Conservation (phyloP, 345 rosid species). For the Gossypium rotundifolium region DNA sequence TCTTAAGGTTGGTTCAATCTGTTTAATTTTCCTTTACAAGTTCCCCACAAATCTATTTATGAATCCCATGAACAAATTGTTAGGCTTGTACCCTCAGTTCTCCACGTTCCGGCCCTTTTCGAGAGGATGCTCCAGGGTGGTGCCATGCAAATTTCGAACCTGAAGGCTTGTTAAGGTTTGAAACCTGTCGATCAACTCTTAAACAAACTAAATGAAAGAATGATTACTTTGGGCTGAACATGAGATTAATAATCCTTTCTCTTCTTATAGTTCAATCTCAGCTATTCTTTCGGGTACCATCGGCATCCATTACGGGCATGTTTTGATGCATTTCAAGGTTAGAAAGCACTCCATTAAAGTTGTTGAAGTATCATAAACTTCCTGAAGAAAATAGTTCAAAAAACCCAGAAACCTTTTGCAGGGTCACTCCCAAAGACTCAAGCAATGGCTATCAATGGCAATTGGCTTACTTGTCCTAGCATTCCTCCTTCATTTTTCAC, state of each 20-base stretch:
- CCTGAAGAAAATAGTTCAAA: neutral
- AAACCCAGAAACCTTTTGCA: constrained; percentile 11
- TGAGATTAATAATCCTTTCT: neutral
- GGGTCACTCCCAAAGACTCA: constrained; percentile 53
- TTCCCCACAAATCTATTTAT: neutral
- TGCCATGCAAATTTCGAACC: constrained; percentile 1
- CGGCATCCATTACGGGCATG: constrained; percentile 61
- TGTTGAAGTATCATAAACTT: neutral
- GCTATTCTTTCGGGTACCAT: constrained; percentile 54
- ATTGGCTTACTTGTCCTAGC: constrained; percentile 25
- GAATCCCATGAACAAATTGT: neutral
- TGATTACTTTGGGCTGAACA: neutral
- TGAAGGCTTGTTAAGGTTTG: constrained; percentile 6
- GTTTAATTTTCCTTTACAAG: neutral
- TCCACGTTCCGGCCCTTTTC: neutral
- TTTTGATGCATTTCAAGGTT: constrained; percentile 62
- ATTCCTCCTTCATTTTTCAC: constrained; percentile 40
- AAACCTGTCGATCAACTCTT: neutral
- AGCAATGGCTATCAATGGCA: constrained; percentile 50
- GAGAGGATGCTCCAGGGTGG: neutral
- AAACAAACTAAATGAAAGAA: neutral
- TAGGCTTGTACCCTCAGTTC: neutral
- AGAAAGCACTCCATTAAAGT: neutral
- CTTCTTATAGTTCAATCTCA: constrained; percentile 20
- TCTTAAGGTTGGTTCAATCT: neutral